Evolutionary conservation across 192 early-diverging fungal species (phyloP).

Genomic region (Lobosporangium transversale): DNA sequence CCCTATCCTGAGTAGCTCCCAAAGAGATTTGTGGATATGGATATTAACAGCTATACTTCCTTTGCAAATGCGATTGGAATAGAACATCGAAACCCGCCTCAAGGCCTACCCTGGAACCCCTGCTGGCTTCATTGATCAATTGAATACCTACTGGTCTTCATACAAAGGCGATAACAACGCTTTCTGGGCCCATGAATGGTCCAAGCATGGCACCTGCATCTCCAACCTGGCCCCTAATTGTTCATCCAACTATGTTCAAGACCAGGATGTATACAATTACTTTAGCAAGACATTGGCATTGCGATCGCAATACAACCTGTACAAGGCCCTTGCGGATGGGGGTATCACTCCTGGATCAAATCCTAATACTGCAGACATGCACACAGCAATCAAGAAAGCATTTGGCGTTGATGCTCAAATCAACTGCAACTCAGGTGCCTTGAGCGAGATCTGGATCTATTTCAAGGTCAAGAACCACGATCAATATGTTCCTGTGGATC

Average conservation of each 20-base stretch:
- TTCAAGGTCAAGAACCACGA: slow-evolving; percentile 34
- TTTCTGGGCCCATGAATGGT: slow-evolving; percentile 87
- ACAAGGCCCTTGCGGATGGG: slow-evolving; percentile 55
- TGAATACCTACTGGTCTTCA: slow-evolving; percentile 77
- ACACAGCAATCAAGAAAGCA: slow-evolving; percentile 49
- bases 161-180: slow-evolving; percentile 81
- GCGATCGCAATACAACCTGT: slow-evolving; percentile 59
- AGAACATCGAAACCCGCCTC: slow-evolving; percentile 63
- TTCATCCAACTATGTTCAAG: slow-evolving; percentile 51
- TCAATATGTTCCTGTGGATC: slow-evolving; percentile 46
- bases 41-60: no score
- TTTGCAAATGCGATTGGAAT: no score
- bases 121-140: slow-evolving; percentile 52
- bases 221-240: slow-evolving; percentile 72
- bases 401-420: slow-evolving; percentile 57
- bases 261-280: slow-evolving; percentile 69
- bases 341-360: slow-evolving; percentile 62
- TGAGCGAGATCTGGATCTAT: slow-evolving; percentile 53
- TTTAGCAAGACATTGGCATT: slow-evolving; percentile 65
- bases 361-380: slow-evolving; percentile 54
- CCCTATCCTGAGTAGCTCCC: no score
- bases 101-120: slow-evolving; percentile 41
- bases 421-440: slow-evolving; percentile 50
- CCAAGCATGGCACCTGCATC: slow-evolving; percentile 85
- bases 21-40: no score